Conservation (phyloP, 2,329 filamentous ascomycete genomes). For the Elsinoe ampelina region DNA sequence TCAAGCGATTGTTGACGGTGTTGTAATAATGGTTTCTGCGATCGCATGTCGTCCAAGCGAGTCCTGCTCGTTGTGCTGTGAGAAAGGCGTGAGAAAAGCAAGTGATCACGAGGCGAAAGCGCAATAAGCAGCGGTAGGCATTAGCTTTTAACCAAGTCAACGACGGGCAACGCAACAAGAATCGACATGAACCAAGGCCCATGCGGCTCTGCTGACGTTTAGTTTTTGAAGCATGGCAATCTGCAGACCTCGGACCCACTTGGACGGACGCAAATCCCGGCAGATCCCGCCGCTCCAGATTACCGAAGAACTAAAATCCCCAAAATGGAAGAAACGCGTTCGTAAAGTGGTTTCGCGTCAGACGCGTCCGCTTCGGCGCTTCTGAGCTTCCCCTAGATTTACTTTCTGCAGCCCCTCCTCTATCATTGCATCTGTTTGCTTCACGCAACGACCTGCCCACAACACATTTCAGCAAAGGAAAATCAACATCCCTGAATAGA, state of each 20-base stretch:
- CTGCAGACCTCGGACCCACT: not conserved
- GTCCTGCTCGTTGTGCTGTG: slow-evolving; percentile 2
- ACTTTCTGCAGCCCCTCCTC: not conserved
- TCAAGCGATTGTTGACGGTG: slow-evolving; percentile 10
- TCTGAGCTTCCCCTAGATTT: not conserved
- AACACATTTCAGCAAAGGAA: too few species aligned
- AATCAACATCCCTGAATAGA: not conserved
- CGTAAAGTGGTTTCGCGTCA: slow-evolving; percentile 3
- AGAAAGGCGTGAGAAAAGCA: not conserved
- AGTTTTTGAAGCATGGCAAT: slow-evolving; percentile 4
- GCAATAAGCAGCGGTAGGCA: not conserved
- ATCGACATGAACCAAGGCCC: not conserved
- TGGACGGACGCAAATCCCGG: not conserved
- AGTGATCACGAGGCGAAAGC: not conserved
- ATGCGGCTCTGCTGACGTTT: not conserved
- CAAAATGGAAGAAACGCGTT: not conserved
- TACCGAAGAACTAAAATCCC: not conserved
- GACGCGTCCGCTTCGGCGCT: not conserved
- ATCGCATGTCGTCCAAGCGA: slow-evolving; percentile 3
- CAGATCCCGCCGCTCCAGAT: not conserved
- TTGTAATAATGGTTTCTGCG: slow-evolving; percentile 7
- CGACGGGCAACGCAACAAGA: not conserved
- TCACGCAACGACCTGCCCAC: too few species aligned
- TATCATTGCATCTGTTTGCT: not conserved
- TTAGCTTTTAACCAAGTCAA: not conserved